Conservation (phyloP, 805 yeast genomes). For the Candida ipomoeae region DNA sequence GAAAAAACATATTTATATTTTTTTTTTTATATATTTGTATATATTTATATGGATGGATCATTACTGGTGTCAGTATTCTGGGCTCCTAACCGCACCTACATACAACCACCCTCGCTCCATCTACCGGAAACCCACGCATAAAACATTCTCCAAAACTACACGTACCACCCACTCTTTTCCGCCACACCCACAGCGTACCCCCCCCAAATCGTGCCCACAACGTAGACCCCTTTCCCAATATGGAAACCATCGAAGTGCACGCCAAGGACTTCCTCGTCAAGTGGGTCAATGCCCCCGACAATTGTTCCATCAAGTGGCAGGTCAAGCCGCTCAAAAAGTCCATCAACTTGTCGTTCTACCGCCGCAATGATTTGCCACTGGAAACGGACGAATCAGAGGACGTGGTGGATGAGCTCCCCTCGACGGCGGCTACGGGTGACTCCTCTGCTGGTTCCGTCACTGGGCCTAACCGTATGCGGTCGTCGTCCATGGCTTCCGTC, state of each 20-base stretch:
- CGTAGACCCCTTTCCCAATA: conserved; percentile 17
- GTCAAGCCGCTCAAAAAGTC: conserved; percentile 62
- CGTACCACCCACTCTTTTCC: too few species aligned
- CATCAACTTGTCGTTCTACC: conserved; percentile 38
- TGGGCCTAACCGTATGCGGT: conserved; percentile 16
- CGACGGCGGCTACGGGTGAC: not conserved
- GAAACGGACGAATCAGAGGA: not conserved
- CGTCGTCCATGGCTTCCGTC: conserved; percentile 32
- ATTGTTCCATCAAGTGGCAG: conserved; percentile 69
- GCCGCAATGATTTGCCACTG: conserved; percentile 22
- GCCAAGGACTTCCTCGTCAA: conserved; percentile 85
- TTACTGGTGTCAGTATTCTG: too few species aligned
- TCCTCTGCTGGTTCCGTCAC: not conserved
- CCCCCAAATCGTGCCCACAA: too few species aligned
- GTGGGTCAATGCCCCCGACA: conserved; percentile 79
- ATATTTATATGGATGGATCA: too few species aligned
- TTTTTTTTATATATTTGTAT: too few species aligned
- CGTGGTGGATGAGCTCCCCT: not conserved
- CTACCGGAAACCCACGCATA: too few species aligned
- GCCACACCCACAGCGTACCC: too few species aligned
- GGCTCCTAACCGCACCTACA: too few species aligned
- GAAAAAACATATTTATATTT: too few species aligned
- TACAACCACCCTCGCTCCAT: too few species aligned
- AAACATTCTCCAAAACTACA: too few species aligned
- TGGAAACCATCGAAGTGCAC: conserved; percentile 91